These are phyloP conservation scores for Lantana camara DNA, from an alignment of 257 asterid species.

Conservation along the genomic window DNA sequence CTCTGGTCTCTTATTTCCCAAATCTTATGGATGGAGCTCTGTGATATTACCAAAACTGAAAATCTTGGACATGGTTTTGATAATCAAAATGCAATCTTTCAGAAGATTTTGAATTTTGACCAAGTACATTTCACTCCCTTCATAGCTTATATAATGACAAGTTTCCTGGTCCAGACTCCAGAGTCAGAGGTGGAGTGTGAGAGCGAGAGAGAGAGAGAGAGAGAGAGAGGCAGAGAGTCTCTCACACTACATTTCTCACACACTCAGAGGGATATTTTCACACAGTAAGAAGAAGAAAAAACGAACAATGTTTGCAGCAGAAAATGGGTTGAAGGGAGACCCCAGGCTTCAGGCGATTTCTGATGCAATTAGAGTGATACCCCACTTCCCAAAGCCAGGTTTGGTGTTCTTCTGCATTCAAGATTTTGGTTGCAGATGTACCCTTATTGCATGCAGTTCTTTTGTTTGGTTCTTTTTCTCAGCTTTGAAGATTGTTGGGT, in stretches of 20 bases:
- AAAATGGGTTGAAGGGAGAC: slow-evolving; percentile 82
- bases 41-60: background rate
- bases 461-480: too few relatives aligned
- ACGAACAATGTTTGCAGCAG: slow-evolving; percentile 64
- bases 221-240: slow-evolving; percentile 6
- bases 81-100: slow-evolving; percentile 14
- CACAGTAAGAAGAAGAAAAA: background rate
- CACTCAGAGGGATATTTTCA: slow-evolving; percentile 2
- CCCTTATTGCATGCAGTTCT: slow-evolving; percentile 24
- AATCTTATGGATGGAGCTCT: too few relatives aligned
- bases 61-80: background rate
- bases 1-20: too few relatives aligned
- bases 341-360: slow-evolving; percentile 70
- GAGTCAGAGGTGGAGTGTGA: background rate
- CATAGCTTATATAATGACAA: slow-evolving; percentile 12
- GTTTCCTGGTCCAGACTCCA: background rate
- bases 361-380: slow-evolving; percentile 75
- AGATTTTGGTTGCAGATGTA: background rate
- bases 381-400: slow-evolving; percentile 92
- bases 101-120: slow-evolving; percentile 23
- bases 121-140: slow-evolving; percentile 1
- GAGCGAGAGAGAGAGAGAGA: background rate
- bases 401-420: slow-evolving; percentile 21
- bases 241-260: background rate
- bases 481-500: background rate